Conservation (phyloP, 352 stramenopile genomes). For the Globisporangium nunn region DNA sequence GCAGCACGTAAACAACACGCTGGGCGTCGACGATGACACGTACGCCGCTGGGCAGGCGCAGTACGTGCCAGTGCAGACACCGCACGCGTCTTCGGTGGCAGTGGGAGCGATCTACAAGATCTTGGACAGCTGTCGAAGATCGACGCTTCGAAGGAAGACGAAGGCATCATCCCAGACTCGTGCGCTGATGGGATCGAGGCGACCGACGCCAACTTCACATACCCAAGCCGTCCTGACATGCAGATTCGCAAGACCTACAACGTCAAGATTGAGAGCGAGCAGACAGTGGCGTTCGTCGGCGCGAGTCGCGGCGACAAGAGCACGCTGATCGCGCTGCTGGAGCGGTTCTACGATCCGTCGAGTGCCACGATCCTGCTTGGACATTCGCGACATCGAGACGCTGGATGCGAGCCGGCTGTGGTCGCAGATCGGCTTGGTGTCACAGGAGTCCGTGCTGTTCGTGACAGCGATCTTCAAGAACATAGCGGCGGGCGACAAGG, state of each 20-base stretch:
- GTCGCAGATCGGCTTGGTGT: slow-evolving; percentile 60
- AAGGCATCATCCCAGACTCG: slow-evolving; percentile 12
- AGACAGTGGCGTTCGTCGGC: slow-evolving; percentile 27
- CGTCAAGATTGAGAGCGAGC: slow-evolving; percentile 21
- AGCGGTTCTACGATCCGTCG: slow-evolving; percentile 87
- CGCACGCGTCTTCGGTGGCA: slow-evolving; percentile 1
- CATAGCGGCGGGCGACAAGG: slow-evolving; percentile 58
- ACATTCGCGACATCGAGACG: slow-evolving; percentile 66
- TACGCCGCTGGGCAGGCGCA: neutral
- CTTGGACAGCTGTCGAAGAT: slow-evolving; percentile 37
- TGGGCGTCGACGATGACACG: no score
- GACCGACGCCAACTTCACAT: slow-evolving; percentile 49
- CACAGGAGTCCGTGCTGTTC: slow-evolving; percentile 88
- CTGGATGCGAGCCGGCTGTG: slow-evolving; percentile 73
- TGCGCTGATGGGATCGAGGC: slow-evolving; percentile 35
- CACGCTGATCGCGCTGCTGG: slow-evolving; percentile 48
- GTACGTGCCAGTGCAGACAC: neutral
- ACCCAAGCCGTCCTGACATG: slow-evolving; percentile 45
- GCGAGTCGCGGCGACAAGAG: slow-evolving; percentile 19
- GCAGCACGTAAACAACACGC: neutral
- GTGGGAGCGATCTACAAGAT: slow-evolving; percentile 39
- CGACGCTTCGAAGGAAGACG: slow-evolving; percentile 25
- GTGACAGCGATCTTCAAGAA: slow-evolving; percentile 85
- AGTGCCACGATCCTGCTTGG: slow-evolving; percentile 65
- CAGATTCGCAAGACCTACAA: slow-evolving; percentile 22